These are phyloP conservation scores for Salix udensis DNA, from an alignment of 345 rosid species.

Conservation along the genomic window DNA sequence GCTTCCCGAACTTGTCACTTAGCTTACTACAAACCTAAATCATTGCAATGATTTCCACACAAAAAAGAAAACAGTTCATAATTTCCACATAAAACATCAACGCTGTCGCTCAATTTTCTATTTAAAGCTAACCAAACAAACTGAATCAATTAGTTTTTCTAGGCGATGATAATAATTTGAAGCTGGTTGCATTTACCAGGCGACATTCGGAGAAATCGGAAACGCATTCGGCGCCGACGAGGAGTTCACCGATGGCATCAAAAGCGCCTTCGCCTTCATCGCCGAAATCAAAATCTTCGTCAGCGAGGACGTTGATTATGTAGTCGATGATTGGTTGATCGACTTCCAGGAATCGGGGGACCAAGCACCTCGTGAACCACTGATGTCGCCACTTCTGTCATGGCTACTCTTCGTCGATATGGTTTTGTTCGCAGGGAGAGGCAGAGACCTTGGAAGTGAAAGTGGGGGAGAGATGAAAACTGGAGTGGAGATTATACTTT, in stretches of 20 bases:
- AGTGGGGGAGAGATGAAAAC: background rate
- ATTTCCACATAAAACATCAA: no score
- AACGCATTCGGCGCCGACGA: slow-evolving; percentile 82
- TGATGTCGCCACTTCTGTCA: slow-evolving; percentile 88
- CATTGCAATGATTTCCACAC: slow-evolving; percentile 13
- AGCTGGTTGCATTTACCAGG: slow-evolving; percentile 34
- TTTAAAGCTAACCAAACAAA: no score
- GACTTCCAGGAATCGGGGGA: slow-evolving; percentile 55
- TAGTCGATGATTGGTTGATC: slow-evolving; percentile 91
- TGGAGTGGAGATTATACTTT: background rate
- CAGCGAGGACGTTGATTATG: slow-evolving; percentile 96
- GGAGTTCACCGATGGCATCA: slow-evolving; percentile 90
- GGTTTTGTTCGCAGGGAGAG: background rate
- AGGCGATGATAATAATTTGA: background rate
- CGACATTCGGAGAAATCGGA: slow-evolving; percentile 76
- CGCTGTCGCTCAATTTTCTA: no score
- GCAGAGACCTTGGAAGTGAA: background rate
- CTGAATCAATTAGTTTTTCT: no score
- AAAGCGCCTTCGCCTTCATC: slow-evolving; percentile 86
- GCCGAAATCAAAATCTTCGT: slow-evolving; percentile 95
- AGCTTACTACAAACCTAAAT: slow-evolving; percentile 72
- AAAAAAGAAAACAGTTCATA: background rate
- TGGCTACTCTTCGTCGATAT: slow-evolving; percentile 17
- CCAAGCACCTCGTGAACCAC: slow-evolving; percentile 89
- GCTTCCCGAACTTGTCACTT: slow-evolving; percentile 84